Evolutionary conservation across 257 asterid species (phyloP), one percentile per base, ranked within the genome.

Genomic region (Cynanchum wilfordii): DNA sequence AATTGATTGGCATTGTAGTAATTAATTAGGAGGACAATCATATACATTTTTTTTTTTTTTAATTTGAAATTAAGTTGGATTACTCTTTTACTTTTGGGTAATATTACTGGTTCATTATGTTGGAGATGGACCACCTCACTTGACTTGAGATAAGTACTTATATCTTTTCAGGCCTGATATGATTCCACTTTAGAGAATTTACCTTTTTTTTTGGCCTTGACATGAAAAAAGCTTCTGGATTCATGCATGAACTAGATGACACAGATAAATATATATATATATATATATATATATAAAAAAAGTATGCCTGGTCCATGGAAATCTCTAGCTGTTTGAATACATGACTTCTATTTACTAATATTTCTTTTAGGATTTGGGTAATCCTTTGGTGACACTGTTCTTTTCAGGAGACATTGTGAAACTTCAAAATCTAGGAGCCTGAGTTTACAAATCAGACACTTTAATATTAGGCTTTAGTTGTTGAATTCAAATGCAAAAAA

Each of bases 21-120:
- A 40, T 13, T 56, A 38, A 15, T 24, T 60, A 16, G 0, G 12
- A 45, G 68, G 45, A 27, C 60, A 60, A 72, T 45, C 45, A 58
- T 58, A 27, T 5, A 71, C 16, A 20, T 74, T 7, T 25, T 64
- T 65, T 5, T n/a, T n/a, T n/a, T n/a, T n/a, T n/a, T n/a, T n/a
- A n/a, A 74, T 64, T 40, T 52, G 51, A n/a, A 40, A 69, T 54
- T 54, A 3, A 13, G 72, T 20, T 17, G 27, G 75, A 29, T 56
- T 22, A 15, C 57, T 17, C 52, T 74, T 42, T 74, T 25, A 24
- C 57, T 55, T 67, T 74, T 5, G 22, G 9, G 33, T 52, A 74
- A 54, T 5, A 13, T 29, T 66, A 54, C 56, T 63, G 47, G 49
- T 63, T 13, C 45, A 25, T 65, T 36, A 59, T 16, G 49, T 50